Conservation (phyloP, 805 yeast genomes). For the Phaffomyces thermotolerans region DNA sequence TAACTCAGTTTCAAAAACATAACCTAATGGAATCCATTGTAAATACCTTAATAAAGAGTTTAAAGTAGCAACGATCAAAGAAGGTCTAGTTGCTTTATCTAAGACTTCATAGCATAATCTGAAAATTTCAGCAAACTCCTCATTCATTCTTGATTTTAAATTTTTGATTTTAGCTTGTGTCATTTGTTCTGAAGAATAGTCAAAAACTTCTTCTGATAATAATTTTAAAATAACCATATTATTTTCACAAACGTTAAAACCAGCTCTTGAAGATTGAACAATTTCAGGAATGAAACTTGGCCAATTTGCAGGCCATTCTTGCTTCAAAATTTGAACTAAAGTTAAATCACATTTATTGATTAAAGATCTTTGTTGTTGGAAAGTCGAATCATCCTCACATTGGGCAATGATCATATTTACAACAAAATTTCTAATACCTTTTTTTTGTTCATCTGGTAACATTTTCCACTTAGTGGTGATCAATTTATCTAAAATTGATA, state of each 20-base stretch:
- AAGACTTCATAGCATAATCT: conserved; percentile 89
- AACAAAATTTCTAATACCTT: conserved; percentile 88
- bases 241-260: conserved; percentile 93
- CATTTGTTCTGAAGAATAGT: conserved; percentile 91
- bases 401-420: conserved; percentile 89
- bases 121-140: conserved; percentile 89
- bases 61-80: conserved; percentile 78
- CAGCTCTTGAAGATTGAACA: conserved; percentile 73
- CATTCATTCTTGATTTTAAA: conserved; percentile 75
- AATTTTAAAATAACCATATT: conserved; percentile 89
- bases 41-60: conserved; percentile 76
- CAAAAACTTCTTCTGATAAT: conserved; percentile 93
- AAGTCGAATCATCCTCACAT: conserved; percentile 75
- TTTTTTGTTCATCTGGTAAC: conserved; percentile 78
- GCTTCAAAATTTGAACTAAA: conserved; percentile 87
- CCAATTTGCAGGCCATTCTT: conserved; percentile 99
- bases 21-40: conserved; percentile 91
- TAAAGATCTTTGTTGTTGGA: conserved; percentile 67
- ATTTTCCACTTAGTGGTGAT: conserved; percentile 92
- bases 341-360: conserved; percentile 92
- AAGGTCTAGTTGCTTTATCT: conserved; percentile 80
- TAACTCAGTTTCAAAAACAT: conserved; percentile 81
- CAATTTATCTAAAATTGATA: conserved; percentile 81
- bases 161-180: conserved; percentile 89
- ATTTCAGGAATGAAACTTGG: conserved; percentile 94